These are phyloP conservation scores for Fusarium kyushuense DNA, from an alignment of 2,329 filamentous ascomycete species.

Conservation along the genomic window DNA sequence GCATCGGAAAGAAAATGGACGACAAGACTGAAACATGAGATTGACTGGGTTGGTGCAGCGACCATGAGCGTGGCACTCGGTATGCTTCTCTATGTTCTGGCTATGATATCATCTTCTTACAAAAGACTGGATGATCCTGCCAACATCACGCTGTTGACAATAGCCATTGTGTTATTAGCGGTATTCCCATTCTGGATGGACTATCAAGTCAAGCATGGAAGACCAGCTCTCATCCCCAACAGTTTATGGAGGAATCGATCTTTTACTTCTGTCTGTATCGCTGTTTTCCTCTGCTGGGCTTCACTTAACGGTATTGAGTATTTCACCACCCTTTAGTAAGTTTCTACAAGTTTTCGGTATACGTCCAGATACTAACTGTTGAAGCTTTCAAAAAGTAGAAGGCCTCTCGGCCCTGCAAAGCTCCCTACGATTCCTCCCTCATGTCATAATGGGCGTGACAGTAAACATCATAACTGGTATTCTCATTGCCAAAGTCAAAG, in stretches of 20 bases:
- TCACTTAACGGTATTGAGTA: constrained; percentile 61
- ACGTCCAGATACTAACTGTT: neutral
- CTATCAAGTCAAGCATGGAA: constrained; percentile 59
- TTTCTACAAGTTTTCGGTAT: neutral
- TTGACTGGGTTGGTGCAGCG: constrained; percentile 66
- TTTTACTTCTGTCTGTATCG: constrained; percentile 67
- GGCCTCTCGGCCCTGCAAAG: constrained; percentile 58
- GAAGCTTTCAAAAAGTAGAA: constrained; percentile 63
- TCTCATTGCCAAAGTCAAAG: constrained; percentile 55
- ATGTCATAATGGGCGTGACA: constrained; percentile 57
- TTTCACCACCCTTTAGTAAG: constrained; percentile 62
- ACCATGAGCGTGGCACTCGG: constrained; percentile 61
- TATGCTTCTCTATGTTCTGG: constrained; percentile 64
- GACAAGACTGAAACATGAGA: constrained; percentile 52
- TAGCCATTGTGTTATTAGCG: constrained; percentile 59
- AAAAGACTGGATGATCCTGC: constrained; percentile 55
- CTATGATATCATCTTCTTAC: constrained; percentile 56
- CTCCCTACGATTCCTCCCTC: constrained; percentile 62
- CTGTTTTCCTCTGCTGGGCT: constrained; percentile 61
- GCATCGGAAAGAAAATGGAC: constrained; percentile 46
- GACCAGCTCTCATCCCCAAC: constrained; percentile 71
- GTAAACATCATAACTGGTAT: constrained; percentile 59
- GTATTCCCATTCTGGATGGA: constrained; percentile 68
- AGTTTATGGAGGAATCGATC: constrained; percentile 67
- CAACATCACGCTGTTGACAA: constrained; percentile 59